phyloP scores from a whole-genome alignment of 1,284 basidiomycete genomes.

The Sanghuangporus weigelae region DNA sequence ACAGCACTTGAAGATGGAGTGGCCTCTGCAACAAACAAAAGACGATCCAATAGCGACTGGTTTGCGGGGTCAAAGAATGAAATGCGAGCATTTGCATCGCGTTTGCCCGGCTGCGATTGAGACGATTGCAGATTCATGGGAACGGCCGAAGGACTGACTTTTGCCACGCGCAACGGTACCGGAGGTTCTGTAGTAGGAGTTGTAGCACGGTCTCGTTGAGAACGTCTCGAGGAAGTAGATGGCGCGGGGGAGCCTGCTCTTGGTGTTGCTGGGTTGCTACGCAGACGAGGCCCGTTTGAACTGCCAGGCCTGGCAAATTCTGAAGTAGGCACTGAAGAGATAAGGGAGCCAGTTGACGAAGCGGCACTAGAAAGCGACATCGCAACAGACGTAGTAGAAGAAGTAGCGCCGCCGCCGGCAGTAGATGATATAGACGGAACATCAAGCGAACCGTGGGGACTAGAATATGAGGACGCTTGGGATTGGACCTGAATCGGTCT shows the following conservation, averaged over 20 bases:
- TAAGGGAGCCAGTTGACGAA: constrained; percentile 15
- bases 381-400: constrained; percentile 24
- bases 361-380: constrained; percentile 17
- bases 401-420: constrained; percentile 20
- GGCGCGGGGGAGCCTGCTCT: constrained; percentile 13
- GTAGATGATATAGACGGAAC: constrained; percentile 25
- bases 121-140: neutral
- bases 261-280: constrained; percentile 1
- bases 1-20: constrained; percentile 20
- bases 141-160: neutral
- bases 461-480: constrained; percentile 2
- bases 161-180: constrained; percentile 2
- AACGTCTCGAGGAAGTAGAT: constrained; percentile 13
- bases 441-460: constrained; percentile 24
- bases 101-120: constrained; percentile 30
- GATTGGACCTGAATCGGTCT: constrained; percentile 12
- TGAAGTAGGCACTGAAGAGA: neutral
- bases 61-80: constrained; percentile 78
- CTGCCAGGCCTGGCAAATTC: neutral
- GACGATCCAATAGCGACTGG: constrained; percentile 66
- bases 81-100: constrained; percentile 63
- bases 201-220: constrained; percentile 1
- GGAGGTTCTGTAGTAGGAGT: constrained; percentile 6
- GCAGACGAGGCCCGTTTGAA: neutral
- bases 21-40: constrained; percentile 36